Percentiles rank a stretch among this genome's conserved stretches.
Conservation (phyloP, 495 filamentous ascomycete genomes). For the Penicillium manginii region DNA sequence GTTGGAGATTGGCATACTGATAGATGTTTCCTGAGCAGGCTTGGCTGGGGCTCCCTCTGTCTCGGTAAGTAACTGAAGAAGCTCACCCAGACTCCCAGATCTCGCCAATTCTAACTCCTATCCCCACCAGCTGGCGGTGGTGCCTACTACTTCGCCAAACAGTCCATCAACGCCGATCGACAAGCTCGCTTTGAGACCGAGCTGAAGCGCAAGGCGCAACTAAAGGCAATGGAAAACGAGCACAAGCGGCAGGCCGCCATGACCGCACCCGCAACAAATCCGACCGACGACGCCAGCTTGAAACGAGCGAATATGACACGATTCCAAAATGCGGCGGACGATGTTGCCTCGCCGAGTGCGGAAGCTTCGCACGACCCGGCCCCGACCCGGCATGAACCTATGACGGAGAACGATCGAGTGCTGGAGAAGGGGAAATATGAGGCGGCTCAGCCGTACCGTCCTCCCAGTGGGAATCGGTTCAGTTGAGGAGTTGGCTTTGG, state of each 20-base stretch:
- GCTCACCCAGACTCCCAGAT: not conserved
- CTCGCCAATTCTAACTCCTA: not conserved
- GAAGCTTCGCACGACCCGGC: conserved; percentile 84
- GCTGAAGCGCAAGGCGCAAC: conserved; percentile 63
- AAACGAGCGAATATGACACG: conserved; percentile 42
- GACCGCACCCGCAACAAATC: conserved; percentile 19
- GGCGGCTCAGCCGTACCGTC: conserved; percentile 69
- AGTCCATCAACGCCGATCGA: conserved; percentile 88
- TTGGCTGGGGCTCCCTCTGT: conserved; percentile 86
- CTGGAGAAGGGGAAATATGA: conserved; percentile 92
- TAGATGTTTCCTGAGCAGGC: conserved; percentile 49
- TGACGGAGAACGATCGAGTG: conserved; percentile 69
- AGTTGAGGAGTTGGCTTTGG: conserved; percentile 43
- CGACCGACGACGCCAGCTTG: conserved; percentile 32
- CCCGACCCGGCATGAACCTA: conserved; percentile 79
- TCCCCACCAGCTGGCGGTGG: conserved; percentile 71
- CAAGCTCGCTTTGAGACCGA: conserved; percentile 69
- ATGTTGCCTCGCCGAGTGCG: conserved; percentile 73
- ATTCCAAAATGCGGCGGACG: conserved; percentile 49
- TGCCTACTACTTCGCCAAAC: conserved; percentile 96
- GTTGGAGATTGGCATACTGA: conserved; percentile 28
- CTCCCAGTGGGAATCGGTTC: conserved; percentile 84
- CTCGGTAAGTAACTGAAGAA: conserved; percentile 56
- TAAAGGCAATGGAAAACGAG: conserved; percentile 60
- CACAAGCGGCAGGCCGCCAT: conserved; percentile 39